Evolutionary conservation across 1,284 basidiomycete species (phyloP), one percentile per base, ranked within the genome.

Genomic region (Termitomyces sp.): DNA sequence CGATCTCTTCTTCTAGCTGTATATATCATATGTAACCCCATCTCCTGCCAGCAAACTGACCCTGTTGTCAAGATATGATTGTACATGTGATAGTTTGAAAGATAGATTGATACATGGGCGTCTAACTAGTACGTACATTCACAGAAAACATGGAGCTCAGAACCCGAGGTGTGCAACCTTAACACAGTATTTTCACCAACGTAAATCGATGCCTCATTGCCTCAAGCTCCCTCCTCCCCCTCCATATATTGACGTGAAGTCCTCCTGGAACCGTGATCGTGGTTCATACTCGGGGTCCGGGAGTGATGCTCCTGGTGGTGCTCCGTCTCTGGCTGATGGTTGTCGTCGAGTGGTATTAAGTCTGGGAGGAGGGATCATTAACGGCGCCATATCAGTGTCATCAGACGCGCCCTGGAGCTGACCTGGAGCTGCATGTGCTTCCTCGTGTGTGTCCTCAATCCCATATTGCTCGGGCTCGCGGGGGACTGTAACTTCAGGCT

Each of bases 331-430:
- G 21, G 16, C 16, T 38, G 45, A 18, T 39, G 24, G 19, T 38
- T n/a, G 26, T 44, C 41, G 13, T 53, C 46, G 41, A 35, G 52
- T 10, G 33, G 31, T 9, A 34, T 18, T 38, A 49, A 49, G 49
- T 56, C 59, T 60, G 53, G 55, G 57, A 59, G 59, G 59, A 50
- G 57, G 59, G 55, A 59, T 60, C 57, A 60, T 60, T 60, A 60
- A 60, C 49, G 59, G 59, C 48, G 48, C 57, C 59, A 60, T 57
- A 50, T 60, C 45, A 52, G 44, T 52, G 50, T 53, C 52, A 60
- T 58, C 57, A 51, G 54, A 57, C 49, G 49, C 59, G 55, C 50
- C 55, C 57, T 53, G 57, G 49, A 50, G 51, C 51, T 56, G 56
- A 55, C 53, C 56, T 57, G 56, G 37, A 45, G 51, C 53, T 55